Evolutionary conservation across 208 protist genomes (phyloP).

Genomic region (Trypanosoma cruzi): DNA sequence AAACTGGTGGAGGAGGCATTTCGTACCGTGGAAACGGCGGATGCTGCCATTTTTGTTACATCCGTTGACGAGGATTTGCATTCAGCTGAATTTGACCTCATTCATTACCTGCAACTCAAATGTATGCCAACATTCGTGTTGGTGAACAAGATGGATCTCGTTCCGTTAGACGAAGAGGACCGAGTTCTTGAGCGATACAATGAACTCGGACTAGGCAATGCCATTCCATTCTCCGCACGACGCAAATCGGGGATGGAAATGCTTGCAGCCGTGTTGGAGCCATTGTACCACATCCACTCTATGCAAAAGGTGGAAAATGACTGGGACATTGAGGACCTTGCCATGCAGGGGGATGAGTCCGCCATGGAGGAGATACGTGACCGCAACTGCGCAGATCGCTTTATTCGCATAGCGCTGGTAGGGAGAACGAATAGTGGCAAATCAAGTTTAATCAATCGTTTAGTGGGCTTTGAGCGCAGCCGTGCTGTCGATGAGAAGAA

Average conservation of each 20-base stretch:
- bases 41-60: slow-evolving; percentile 80
- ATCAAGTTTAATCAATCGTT: slow-evolving; percentile 93
- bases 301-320: slow-evolving; percentile 85
- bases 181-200: slow-evolving; percentile 64
- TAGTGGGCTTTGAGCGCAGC: slow-evolving; percentile 91
- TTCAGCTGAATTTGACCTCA: slow-evolving; percentile 67
- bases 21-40: slow-evolving; percentile 81
- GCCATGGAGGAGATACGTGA: slow-evolving; percentile 91
- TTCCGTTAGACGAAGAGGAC: slow-evolving; percentile 51
- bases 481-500: slow-evolving; percentile 81
- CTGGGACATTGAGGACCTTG: slow-evolving; percentile 90
- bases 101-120: slow-evolving; percentile 67
- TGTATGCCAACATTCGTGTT: slow-evolving; percentile 73
- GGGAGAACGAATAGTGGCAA: slow-evolving; percentile 95
- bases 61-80: slow-evolving; percentile 68
- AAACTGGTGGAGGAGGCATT: slow-evolving; percentile 85
- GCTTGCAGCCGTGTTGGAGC: slow-evolving; percentile 70
- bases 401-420: slow-evolving; percentile 91
- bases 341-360: slow-evolving; percentile 74
- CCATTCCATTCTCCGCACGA: slow-evolving; percentile 74
- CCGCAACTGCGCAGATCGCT: slow-evolving; percentile 78
- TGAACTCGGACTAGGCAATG: slow-evolving; percentile 65
- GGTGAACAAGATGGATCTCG: slow-evolving; percentile 92
- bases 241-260: slow-evolving; percentile 71
- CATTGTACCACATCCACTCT: slow-evolving; percentile 77